phyloP scores from a whole-genome alignment of 805 yeast species.

The Geotrichum ghanense region DNA sequence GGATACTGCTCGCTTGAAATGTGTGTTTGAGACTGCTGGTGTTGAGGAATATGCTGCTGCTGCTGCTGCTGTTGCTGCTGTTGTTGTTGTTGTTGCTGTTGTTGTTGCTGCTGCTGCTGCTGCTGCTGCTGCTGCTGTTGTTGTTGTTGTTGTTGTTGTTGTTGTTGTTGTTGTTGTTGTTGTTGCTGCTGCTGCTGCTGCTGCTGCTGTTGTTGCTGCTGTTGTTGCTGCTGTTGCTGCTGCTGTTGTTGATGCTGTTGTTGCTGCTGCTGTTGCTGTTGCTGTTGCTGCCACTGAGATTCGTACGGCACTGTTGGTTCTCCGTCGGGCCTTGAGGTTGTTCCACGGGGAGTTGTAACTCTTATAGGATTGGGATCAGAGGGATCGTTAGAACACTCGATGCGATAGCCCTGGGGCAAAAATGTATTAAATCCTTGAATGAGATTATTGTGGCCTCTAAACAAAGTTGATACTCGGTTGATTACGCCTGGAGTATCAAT shows the following conservation, averaged over 20 bases:
- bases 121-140: slow-evolving; percentile 9
- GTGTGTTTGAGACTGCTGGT: slow-evolving; percentile 7
- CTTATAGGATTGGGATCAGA: slow-evolving; percentile 84
- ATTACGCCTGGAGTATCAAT: slow-evolving; percentile 98
- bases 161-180: slow-evolving; percentile 8
- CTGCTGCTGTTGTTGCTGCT: slow-evolving; percentile 3
- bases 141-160: slow-evolving; percentile 6
- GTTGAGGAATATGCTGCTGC: slow-evolving; percentile 8
- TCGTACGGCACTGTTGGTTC: slow-evolving; percentile 21
- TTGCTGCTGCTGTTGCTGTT: slow-evolving; percentile 6
- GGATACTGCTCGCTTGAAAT: slow-evolving; percentile 4
- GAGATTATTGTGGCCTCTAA: slow-evolving; percentile 82
- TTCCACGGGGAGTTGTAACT: slow-evolving; percentile 93
- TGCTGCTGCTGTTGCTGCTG: slow-evolving; percentile 7
- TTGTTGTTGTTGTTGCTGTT: slow-evolving; percentile 8
- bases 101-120: slow-evolving; percentile 6
- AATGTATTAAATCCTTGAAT: slow-evolving; percentile 98
- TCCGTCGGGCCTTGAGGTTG: slow-evolving; percentile 52
- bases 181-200: background rate
- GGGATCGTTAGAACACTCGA: slow-evolving; percentile 84
- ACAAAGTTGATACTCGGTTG: slow-evolving; percentile 82
- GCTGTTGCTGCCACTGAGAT: slow-evolving; percentile 9
- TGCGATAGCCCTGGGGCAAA: slow-evolving; percentile 89
- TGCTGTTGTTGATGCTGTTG: slow-evolving; percentile 1
- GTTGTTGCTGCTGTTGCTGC: too few relatives aligned